Percentiles rank a stretch among this genome's conserved stretches.
phyloP scores from a whole-genome alignment of 495 filamentous ascomycete genomes.

The Astrocystis sublimbata region DNA sequence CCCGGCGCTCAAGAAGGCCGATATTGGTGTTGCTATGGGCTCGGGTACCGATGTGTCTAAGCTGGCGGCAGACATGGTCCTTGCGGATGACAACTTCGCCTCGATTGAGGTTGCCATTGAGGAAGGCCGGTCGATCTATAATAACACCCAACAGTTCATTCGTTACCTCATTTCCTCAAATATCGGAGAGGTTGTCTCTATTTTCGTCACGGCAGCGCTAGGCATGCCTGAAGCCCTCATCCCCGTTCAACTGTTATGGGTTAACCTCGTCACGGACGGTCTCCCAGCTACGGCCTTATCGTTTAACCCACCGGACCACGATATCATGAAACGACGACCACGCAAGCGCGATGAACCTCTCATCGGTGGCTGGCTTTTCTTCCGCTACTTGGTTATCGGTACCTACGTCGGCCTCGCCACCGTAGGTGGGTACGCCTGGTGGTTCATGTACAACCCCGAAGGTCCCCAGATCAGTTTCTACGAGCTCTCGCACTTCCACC shows the following conservation, averaged over 20 bases:
- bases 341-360: conserved; percentile 89
- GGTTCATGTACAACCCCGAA: conserved; percentile 94
- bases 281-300: conserved; percentile 94
- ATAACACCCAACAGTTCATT: conserved; percentile 99
- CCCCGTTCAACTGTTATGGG: conserved; percentile 97
- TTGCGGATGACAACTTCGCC: conserved; percentile 98
- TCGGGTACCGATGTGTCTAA: conserved; percentile 97
- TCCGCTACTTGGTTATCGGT: conserved; percentile 96
- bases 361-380: conserved; percentile 93
- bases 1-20: conserved; percentile 95
- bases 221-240: conserved; percentile 99
- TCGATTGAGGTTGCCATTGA: conserved; percentile 96
- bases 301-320: conserved; percentile 96
- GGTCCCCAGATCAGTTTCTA: conserved; percentile 92
- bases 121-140: conserved; percentile 97
- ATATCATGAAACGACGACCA: conserved; percentile 92
- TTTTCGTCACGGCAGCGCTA: conserved; percentile 94
- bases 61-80: conserved; percentile 97
- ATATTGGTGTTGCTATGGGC: conserved; percentile 99
- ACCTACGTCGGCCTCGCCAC: conserved; percentile 93
- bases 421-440: conserved; percentile 98
- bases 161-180: conserved; percentile 98
- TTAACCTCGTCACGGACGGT: conserved; percentile 98
- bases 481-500: conserved; percentile 92
- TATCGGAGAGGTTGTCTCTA: conserved; percentile 98